Evolutionary conservation across 768 basidiomycete genomes (phyloP).

Genomic region (Auricularia sp.): DNA sequence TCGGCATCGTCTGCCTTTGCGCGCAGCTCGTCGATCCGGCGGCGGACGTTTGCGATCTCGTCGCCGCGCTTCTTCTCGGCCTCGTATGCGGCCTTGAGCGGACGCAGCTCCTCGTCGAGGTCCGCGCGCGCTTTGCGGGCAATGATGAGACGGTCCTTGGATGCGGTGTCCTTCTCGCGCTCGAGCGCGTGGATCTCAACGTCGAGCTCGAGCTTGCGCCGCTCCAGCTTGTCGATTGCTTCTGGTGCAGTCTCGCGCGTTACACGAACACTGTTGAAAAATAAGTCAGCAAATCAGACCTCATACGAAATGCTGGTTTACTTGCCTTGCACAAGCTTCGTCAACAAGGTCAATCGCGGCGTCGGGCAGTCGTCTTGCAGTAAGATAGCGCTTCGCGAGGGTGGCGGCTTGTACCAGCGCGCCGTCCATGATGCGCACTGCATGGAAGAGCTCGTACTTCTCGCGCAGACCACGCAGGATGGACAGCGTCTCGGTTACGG

Average conservation of each 20-base stretch:
- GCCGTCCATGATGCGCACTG: constrained; percentile 79
- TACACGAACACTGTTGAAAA: constrained; percentile 64
- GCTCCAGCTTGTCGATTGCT: constrained; percentile 86
- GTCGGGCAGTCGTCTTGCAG: constrained; percentile 71
- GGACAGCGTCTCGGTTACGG: constrained; percentile 79
- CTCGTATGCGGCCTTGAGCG: constrained; percentile 78
- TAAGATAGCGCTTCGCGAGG: constrained; percentile 88
- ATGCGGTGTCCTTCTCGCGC: constrained; percentile 82
- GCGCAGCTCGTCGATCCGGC: constrained; percentile 81
- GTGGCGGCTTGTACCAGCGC: constrained; percentile 84
- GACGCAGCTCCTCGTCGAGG: constrained; percentile 75
- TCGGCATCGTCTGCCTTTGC: constrained; percentile 92
- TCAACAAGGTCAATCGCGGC: constrained; percentile 88
- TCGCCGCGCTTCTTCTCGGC: constrained; percentile 75
- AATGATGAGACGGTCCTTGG: constrained; percentile 68
- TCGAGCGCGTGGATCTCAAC: constrained; percentile 93
- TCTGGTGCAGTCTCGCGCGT: constrained; percentile 92
- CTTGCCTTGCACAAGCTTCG: constrained; percentile 78
- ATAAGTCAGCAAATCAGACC: constrained; percentile 5
- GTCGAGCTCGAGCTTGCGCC: constrained; percentile 81
- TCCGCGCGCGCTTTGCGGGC: constrained; percentile 58
- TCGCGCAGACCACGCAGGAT: constrained; percentile 92
- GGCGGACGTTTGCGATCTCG: constrained; percentile 63
- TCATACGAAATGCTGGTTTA: neutral
- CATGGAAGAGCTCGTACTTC: constrained; percentile 79